A percentile compares a stretch with the other conserved stretches of the same genome.
These are phyloP conservation scores for Calycina herbarum DNA, from an alignment of 2,329 filamentous ascomycete genomes.

Conservation along the genomic window DNA sequence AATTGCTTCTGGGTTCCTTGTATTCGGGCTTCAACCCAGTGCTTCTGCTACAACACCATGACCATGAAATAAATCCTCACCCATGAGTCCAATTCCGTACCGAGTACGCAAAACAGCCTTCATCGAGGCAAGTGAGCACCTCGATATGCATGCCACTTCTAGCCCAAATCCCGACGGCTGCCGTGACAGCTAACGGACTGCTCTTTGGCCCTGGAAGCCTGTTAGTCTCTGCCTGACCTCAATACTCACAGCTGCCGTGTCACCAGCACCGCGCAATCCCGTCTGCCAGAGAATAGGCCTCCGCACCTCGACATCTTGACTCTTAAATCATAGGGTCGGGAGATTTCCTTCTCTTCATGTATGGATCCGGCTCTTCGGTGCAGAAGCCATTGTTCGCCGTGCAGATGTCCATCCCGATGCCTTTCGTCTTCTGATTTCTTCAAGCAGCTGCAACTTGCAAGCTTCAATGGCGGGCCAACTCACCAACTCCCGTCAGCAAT, in stretches of 20 bases:
- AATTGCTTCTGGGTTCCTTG: not conserved
- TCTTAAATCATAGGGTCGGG: not conserved
- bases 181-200: constrained; percentile 10
- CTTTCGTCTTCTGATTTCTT: too few relatives aligned
- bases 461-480: too few relatives aligned
- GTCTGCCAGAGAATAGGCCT: not conserved
- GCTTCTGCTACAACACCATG: not conserved
- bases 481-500: not conserved
- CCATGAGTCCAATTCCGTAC: not conserved
- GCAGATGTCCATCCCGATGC: not conserved
- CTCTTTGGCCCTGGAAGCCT: not conserved
- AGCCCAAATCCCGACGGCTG: constrained; percentile 2
- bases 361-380: not conserved
- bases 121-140: too few relatives aligned
- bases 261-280: not conserved
- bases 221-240: not conserved
- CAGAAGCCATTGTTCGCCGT: constrained; percentile 7
- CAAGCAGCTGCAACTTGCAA: too few relatives aligned
- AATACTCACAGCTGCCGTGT: constrained; percentile 11
- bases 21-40: constrained; percentile 11
- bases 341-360: too few relatives aligned
- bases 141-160: not conserved
- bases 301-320: not conserved
- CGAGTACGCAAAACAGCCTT: too few relatives aligned
- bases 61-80: too few relatives aligned